Conservation (phyloP, 305 asterid genomes). For the Rubia peregrina region DNA sequence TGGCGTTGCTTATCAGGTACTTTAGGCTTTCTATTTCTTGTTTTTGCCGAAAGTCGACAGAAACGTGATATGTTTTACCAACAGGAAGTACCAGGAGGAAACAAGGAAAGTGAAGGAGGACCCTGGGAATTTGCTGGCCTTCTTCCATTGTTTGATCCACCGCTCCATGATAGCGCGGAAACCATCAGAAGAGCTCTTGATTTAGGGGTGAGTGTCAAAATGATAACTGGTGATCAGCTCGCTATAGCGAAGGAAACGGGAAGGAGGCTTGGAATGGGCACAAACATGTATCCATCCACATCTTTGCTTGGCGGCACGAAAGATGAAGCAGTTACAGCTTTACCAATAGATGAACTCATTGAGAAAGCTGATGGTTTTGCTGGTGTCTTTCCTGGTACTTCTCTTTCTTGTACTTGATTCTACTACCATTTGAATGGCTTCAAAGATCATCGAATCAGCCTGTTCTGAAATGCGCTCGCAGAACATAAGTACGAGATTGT, state of each 20-base stretch:
- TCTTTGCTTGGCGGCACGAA: slow-evolving; percentile 46
- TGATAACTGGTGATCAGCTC: slow-evolving; percentile 63
- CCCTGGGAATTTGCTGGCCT: slow-evolving; percentile 54
- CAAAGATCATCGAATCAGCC: neutral
- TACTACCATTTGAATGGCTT: neutral
- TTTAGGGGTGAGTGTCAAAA: slow-evolving; percentile 56
- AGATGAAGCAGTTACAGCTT: slow-evolving; percentile 35
- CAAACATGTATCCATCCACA: slow-evolving; percentile 53
- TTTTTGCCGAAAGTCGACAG: neutral
- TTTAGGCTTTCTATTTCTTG: neutral
- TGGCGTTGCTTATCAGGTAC: slow-evolving; percentile 50
- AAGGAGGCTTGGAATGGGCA: slow-evolving; percentile 59
- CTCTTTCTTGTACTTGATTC: neutral
- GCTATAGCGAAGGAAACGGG: slow-evolving; percentile 68
- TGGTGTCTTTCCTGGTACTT: slow-evolving; percentile 56
- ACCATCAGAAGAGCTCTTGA: slow-evolving; percentile 48
- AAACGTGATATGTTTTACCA: neutral
- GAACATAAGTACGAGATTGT: slow-evolving; percentile 57
- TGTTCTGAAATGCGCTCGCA: slow-evolving; percentile 10
- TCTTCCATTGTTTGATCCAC: slow-evolving; percentile 57
- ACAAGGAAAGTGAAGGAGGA: slow-evolving; percentile 46
- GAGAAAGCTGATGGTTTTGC: slow-evolving; percentile 67
- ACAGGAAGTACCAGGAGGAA: slow-evolving; percentile 45
- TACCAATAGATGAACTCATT: slow-evolving; percentile 53
- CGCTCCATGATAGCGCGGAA: slow-evolving; percentile 55